phyloP scores from a whole-genome alignment of 2,329 filamentous ascomycete species.

The Xylaria sp. region DNA sequence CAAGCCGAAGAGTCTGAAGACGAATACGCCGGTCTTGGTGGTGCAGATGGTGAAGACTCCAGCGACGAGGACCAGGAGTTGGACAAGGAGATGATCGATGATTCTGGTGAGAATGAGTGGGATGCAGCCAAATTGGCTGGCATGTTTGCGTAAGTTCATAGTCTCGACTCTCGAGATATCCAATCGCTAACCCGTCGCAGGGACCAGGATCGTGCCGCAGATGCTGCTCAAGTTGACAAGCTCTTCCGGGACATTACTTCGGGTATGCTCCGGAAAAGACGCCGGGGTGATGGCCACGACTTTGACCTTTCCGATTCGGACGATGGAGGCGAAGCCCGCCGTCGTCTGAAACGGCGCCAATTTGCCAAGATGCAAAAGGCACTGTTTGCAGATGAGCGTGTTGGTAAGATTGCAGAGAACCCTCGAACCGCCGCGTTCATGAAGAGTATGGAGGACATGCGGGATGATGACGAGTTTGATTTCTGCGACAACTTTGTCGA shows the following conservation, averaged over 20 bases:
- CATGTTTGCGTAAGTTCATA: conserved; percentile 71
- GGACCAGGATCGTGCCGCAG: conserved; percentile 69
- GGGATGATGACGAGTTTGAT: conserved; percentile 69
- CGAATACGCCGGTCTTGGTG: conserved; percentile 91
- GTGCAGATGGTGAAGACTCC: conserved; percentile 79
- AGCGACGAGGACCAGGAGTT: conserved; percentile 65
- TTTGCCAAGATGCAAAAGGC: conserved; percentile 90
- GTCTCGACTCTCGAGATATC: background rate
- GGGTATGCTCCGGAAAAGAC: conserved; percentile 76
- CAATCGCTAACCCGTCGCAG: conserved; percentile 38
- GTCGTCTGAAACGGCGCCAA: conserved; percentile 77
- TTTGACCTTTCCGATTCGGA: conserved; percentile 87
- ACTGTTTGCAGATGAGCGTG: conserved; percentile 78
- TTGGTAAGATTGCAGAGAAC: conserved; percentile 85
- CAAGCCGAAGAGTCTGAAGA: conserved; percentile 97
- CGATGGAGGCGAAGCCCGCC: conserved; percentile 72
- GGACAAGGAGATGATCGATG: conserved; percentile 84
- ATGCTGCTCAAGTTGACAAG: conserved; percentile 85
- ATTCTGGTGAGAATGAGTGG: conserved; percentile 68
- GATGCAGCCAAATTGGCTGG: conserved; percentile 80
- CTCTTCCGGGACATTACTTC: conserved; percentile 90
- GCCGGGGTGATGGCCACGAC: conserved; percentile 56
- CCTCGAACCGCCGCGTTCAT: conserved; percentile 88
- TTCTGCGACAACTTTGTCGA: conserved; percentile 56
- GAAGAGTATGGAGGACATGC: conserved; percentile 78